Evolutionary conservation across 768 basidiomycete genomes (phyloP).

Genomic region (Kwoniella sp.): DNA sequence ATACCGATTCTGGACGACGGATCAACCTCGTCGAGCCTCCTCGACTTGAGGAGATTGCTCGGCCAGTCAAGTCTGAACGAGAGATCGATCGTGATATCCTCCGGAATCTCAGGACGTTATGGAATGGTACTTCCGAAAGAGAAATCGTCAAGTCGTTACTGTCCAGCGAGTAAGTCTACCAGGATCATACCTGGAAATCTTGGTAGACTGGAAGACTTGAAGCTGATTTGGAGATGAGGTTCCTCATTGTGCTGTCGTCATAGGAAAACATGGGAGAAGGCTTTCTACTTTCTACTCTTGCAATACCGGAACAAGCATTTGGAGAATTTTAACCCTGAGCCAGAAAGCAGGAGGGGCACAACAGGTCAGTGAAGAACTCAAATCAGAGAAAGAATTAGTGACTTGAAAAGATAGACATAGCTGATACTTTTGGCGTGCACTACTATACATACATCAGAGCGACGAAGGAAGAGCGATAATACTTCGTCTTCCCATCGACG

Average conservation of each 20-base stretch:
- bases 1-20: constrained; percentile 33
- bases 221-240: background rate
- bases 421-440: background rate
- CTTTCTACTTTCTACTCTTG: constrained; percentile 81
- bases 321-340: constrained; percentile 60
- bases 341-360: constrained; percentile 18
- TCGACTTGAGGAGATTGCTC: constrained; percentile 68
- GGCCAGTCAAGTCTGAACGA: constrained; percentile 68
- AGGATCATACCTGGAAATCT: too few species aligned
- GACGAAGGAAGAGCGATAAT: constrained; percentile 12
- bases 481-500: constrained; percentile 4
- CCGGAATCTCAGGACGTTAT: constrained; percentile 76
- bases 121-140: constrained; percentile 62
- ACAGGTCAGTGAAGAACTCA: constrained; percentile 8
- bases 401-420: too few species aligned
- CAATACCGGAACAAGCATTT: constrained; percentile 71
- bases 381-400: too few species aligned
- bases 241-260: too few species aligned
- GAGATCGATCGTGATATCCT: constrained; percentile 77
- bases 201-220: too few species aligned
- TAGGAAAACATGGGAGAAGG: constrained; percentile 66
- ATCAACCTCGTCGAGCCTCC: constrained; percentile 61
- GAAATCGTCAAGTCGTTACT: constrained; percentile 50
- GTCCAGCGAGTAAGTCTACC: constrained; percentile 37
- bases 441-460: background rate